phyloP scores from a whole-genome alignment of 2,329 filamentous ascomycete species.

The Diatrype stigma region DNA sequence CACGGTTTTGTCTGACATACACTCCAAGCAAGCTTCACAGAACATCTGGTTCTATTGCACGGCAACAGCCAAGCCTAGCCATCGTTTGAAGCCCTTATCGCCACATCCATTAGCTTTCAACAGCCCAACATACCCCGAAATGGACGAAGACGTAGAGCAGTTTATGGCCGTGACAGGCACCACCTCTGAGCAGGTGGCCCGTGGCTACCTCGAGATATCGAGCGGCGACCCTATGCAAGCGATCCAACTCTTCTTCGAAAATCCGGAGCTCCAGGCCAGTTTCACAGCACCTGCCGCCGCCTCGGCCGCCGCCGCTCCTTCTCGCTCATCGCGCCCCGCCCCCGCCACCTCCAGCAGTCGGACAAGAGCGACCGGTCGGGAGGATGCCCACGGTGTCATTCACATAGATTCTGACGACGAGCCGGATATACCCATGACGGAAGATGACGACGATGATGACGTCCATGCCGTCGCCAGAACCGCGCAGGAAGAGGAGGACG shows the following conservation, averaged over 20 bases:
- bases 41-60: too few species aligned
- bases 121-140: slow-evolving; percentile 28
- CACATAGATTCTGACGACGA: slow-evolving; percentile 76
- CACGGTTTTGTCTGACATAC: background rate
- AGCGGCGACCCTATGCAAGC: slow-evolving; percentile 81
- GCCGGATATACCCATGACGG: slow-evolving; percentile 41
- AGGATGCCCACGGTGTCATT: slow-evolving; percentile 60
- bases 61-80: too few species aligned
- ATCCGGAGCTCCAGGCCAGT: slow-evolving; percentile 63
- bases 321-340: slow-evolving; percentile 29
- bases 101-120: background rate
- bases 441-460: slow-evolving; percentile 34
- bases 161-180: slow-evolving; percentile 82
- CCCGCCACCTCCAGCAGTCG: slow-evolving; percentile 10
- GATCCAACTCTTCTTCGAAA: slow-evolving; percentile 86
- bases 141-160: slow-evolving; percentile 70
- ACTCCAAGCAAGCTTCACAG: background rate
- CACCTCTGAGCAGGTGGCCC: slow-evolving; percentile 63
- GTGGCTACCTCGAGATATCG: slow-evolving; percentile 80
- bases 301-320: slow-evolving; percentile 31
- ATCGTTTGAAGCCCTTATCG: too few species aligned
- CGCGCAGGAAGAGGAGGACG: slow-evolving; percentile 77
- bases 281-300: slow-evolving; percentile 35
- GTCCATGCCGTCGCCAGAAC: slow-evolving; percentile 39
- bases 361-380: slow-evolving; percentile 32